Evolutionary conservation across 805 yeast species (phyloP).

Genomic region (Candida coquimbonensis): DNA sequence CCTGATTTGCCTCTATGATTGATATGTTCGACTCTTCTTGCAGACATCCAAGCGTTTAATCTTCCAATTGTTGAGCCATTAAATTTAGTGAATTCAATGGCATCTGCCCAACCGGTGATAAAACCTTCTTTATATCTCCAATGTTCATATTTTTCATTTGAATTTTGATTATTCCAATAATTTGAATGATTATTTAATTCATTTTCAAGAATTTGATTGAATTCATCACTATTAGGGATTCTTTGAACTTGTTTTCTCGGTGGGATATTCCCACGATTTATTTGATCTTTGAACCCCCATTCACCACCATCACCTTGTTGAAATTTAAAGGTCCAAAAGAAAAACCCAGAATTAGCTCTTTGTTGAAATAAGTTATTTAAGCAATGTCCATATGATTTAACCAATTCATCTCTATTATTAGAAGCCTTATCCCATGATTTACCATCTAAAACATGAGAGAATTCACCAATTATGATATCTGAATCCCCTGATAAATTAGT

Average conservation of each 20-base stretch:
- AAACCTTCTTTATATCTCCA: slow-evolving; percentile 80
- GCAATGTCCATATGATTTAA: slow-evolving; percentile 52
- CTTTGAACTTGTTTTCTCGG: slow-evolving; percentile 22
- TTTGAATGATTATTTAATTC: slow-evolving; percentile 41
- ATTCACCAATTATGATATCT: slow-evolving; percentile 84
- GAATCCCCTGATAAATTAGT: slow-evolving; percentile 43
- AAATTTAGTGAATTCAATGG: slow-evolving; percentile 58
- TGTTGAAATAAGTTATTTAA: slow-evolving; percentile 42
- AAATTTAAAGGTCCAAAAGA: slow-evolving; percentile 89
- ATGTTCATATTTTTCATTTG: slow-evolving; percentile 64
- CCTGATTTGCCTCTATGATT: slow-evolving; percentile 45
- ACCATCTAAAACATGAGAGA: slow-evolving; percentile 79
- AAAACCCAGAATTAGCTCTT: slow-evolving; percentile 63
- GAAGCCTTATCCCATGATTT: slow-evolving; percentile 55
- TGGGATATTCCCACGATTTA: slow-evolving; percentile 51
- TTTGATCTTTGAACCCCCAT: slow-evolving; percentile 87
- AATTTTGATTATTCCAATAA: slow-evolving; percentile 62
- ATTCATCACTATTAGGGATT: slow-evolving; percentile 34
- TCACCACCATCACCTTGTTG: slow-evolving; percentile 90
- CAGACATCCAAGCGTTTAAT: slow-evolving; percentile 54
- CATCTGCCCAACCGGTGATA: slow-evolving; percentile 67
- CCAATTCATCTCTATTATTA: slow-evolving; percentile 47
- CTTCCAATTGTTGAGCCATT: slow-evolving; percentile 74
- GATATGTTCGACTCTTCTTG: slow-evolving; percentile 59
- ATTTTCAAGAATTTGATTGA: slow-evolving; percentile 32